These are phyloP conservation scores for Pleurotus cornucopiae DNA, from an alignment of 768 basidiomycete genomes.

Conservation along the genomic window DNA sequence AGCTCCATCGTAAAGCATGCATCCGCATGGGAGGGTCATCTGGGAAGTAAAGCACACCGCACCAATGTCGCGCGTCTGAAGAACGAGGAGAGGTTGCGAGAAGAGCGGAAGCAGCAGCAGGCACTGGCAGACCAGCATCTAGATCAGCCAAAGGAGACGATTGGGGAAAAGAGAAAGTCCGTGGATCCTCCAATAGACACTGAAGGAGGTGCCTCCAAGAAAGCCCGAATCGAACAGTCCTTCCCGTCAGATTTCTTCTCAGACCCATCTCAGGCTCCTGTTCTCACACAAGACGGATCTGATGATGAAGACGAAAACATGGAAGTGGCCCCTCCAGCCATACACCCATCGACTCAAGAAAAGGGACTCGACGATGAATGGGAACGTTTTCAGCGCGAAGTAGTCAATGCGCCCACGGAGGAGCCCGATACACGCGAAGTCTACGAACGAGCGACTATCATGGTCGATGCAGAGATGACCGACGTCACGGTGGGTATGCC, in stretches of 20 bases:
- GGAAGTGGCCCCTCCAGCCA: conserved; percentile 11
- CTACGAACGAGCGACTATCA: conserved; percentile 67
- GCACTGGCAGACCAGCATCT: conserved; percentile 29
- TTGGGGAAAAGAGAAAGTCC: conserved; percentile 30
- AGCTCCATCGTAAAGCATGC: conserved; percentile 63
- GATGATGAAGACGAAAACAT: conserved; percentile 40
- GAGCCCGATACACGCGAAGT: conserved; percentile 39
- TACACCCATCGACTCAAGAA: conserved; percentile 13
- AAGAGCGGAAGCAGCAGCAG: conserved; percentile 27
- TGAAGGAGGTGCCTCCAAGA: conserved; percentile 18
- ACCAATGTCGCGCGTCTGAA: conserved; percentile 56
- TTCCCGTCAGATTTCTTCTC: conserved; percentile 80
- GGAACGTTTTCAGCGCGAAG: conserved; percentile 64
- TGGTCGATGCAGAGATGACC: conserved; percentile 62
- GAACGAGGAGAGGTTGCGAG: conserved; percentile 46
- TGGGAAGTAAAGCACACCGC: conserved; percentile 78
- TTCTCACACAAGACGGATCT: conserved; percentile 28
- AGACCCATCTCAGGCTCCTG: conserved; percentile 55
- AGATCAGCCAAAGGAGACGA: conserved; percentile 23
- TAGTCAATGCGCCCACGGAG: conserved; percentile 42
- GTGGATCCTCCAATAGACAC: conserved; percentile 22
- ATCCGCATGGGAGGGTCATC: conserved; percentile 83
- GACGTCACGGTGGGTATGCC: conserved; percentile 49
- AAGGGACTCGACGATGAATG: conserved; percentile 64
- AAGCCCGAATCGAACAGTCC: conserved; percentile 30